Evolutionary conservation across 2,329 filamentous ascomycete species (phyloP), one percentile per base, ranked within the genome.

Genomic region (Cytospora piceae): DNA sequence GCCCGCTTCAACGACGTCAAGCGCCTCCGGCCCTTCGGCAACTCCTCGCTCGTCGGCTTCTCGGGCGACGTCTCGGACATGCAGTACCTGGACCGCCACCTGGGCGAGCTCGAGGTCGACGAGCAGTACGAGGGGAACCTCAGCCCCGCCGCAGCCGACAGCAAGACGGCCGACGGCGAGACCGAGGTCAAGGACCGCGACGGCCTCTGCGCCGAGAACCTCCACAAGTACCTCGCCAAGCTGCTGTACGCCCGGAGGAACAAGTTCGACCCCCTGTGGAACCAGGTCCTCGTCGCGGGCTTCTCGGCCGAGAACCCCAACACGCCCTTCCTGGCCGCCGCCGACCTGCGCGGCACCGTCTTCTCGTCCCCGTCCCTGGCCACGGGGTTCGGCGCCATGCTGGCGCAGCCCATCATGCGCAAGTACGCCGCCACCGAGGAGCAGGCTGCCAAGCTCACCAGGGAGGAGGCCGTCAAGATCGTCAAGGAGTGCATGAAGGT

Each of bases 401-500:
- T 99, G 68, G 95, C 95, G 55, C 89, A 97, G 78, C 95, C 95
- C 62, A 91, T 99, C 72, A 86, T 99, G 83, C 89, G 95, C 73
- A 87, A 87, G 73, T 81, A 90, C 73, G 92, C 93, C 68, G 92
- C 93, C 29, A 93, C 97, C 72, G 95, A 98, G 78, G 90, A 87
- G 72, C 82, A 91, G 52, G 88, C 91, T 39, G 83, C 87, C 72
- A 82, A 87, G 67, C 83, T 98, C 70, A 88, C 83, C 51, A 86
- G 87, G 76, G 94, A 97, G 73, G 79, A 91, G 76, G 95, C 95
- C 58, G 83, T 97, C 68, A 82, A 90, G 66, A 86, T 93, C 51
- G 81, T 99, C 75, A 91, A 91, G 82, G 91, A 97, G 81, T 97
- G 93, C 80, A 94, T 99, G 92, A 98, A 98, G 86, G 94, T 98